Percentiles rank a stretch among this genome's conserved stretches.
phyloP scores from a whole-genome alignment of 805 yeast species.

The Metschnikowia proteae region DNA sequence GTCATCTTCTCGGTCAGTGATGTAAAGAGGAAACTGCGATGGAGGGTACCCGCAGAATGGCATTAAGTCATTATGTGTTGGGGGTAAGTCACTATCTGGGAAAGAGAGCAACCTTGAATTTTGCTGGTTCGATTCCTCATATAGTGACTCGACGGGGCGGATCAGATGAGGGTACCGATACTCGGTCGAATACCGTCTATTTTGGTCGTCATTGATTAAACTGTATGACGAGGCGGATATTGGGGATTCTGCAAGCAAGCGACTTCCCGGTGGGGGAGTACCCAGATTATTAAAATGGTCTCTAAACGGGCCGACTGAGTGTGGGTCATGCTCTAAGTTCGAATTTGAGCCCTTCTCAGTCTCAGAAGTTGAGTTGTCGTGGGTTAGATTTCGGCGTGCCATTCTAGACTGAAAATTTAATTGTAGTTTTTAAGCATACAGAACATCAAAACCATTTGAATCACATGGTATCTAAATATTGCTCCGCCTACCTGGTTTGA shows the following conservation, averaged over 20 bases:
- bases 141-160: background rate
- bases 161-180: background rate
- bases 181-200: background rate
- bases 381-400: constrained; percentile 1
- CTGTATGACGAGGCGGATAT: background rate
- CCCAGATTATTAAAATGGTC: background rate
- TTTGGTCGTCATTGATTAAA: background rate
- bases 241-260: background rate
- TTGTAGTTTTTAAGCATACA: background rate
- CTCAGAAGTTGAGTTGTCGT: background rate
- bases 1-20: constrained; percentile 93
- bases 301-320: background rate
- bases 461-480: background rate
- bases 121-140: background rate
- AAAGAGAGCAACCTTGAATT: background rate
- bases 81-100: background rate
- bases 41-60: constrained; percentile 99
- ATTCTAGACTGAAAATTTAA: background rate
- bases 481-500: background rate
- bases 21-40: constrained; percentile 84
- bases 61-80: constrained; percentile 11
- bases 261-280: background rate
- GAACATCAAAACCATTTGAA: background rate
- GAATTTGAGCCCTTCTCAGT: background rate
- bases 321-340: background rate